These are phyloP conservation scores for Dinochytrium kinnereticum DNA, from an alignment of 371 early-diverging fungal genomes.

Conservation along the genomic window DNA sequence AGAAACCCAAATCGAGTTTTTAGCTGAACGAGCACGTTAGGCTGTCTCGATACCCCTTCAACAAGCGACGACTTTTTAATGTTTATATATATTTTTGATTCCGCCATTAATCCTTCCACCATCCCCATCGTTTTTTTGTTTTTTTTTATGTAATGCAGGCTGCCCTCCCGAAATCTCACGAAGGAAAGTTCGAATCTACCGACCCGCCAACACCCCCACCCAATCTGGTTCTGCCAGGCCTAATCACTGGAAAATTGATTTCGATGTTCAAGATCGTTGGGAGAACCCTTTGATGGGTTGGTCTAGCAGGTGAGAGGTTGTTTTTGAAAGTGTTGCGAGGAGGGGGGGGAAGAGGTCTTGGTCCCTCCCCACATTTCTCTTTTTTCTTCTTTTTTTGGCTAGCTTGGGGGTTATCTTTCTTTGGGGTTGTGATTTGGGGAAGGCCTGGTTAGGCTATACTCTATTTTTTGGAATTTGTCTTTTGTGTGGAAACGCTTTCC, in stretches of 20 bases:
- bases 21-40: neutral
- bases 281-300: slow-evolving; percentile 95
- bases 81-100: neutral
- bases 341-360: too few species aligned
- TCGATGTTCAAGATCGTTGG: slow-evolving; percentile 87
- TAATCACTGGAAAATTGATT: slow-evolving; percentile 86
- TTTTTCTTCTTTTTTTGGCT: too few species aligned
- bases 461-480: too few species aligned
- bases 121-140: neutral
- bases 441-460: too few species aligned
- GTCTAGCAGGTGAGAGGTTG: slow-evolving; percentile 80
- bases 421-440: neutral
- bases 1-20: neutral
- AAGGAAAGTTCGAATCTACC: slow-evolving; percentile 86
- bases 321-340: too few species aligned
- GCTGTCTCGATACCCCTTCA: too few species aligned
- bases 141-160: slow-evolving; percentile 30
- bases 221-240: slow-evolving; percentile 83
- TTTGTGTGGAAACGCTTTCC: too few species aligned
- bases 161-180: slow-evolving; percentile 47
- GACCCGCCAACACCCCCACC: slow-evolving; percentile 82
- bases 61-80: too few species aligned
- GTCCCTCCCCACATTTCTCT: too few species aligned
- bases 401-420: neutral
- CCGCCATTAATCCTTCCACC: neutral